Evolutionary conservation across 2,329 filamentous ascomycete genomes (phyloP).

Genomic region (Scleromitrula shiraiana): DNA sequence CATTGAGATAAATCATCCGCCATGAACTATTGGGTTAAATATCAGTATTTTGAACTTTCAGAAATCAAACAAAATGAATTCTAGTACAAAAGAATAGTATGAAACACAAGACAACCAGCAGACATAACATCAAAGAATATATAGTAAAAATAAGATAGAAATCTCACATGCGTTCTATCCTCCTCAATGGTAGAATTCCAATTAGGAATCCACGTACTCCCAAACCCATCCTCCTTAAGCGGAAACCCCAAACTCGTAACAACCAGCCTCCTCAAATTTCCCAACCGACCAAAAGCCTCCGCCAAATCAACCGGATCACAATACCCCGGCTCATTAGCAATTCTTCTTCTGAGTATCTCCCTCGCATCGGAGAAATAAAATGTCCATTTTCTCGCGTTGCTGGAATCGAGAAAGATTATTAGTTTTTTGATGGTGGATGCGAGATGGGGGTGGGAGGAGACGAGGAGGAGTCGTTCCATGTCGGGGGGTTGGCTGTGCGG

Average conservation of each 20-base stretch:
- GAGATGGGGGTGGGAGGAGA: not conserved
- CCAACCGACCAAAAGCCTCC: not conserved
- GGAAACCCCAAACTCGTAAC: conserved; percentile 5
- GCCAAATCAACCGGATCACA: conserved; percentile 2
- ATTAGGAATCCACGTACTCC: conserved; percentile 2
- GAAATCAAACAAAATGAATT: too few species aligned
- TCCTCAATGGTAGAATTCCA: conserved; percentile 6
- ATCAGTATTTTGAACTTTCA: too few species aligned
- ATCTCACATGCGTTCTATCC: conserved; percentile 1
- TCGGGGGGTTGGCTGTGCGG: conserved; percentile 5
- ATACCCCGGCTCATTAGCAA: not conserved
- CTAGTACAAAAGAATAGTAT: too few species aligned
- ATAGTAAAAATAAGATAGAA: too few species aligned
- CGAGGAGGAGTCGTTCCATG: not conserved
- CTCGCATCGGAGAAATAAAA: conserved; percentile 8
- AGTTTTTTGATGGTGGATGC: conserved; percentile 5
- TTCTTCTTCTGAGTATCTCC: conserved; percentile 5
- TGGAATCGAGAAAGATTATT: conserved; percentile 7
- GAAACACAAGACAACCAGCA: too few species aligned
- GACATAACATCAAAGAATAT: too few species aligned
- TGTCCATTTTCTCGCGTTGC: conserved; percentile 4
- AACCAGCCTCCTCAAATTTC: not conserved
- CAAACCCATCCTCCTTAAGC: not conserved
- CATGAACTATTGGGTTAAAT: too few species aligned
- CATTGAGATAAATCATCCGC: conserved; percentile 8